Conservation (phyloP, 225 moss, liverwort and hornwort genomes). For the Asterella californica region DNA sequence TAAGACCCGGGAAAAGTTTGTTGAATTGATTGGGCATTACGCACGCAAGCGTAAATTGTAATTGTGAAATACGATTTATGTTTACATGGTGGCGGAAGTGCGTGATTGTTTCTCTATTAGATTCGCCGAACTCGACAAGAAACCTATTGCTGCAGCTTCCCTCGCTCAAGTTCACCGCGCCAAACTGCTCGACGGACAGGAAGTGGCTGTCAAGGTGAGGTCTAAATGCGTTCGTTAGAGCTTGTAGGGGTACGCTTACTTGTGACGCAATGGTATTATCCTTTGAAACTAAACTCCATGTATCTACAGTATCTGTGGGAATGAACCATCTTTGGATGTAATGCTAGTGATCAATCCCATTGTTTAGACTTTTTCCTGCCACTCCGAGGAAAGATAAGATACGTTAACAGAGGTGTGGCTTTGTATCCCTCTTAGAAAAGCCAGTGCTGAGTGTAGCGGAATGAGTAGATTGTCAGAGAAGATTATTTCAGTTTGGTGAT, state of each 20-base stretch:
- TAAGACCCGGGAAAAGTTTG: too few relatives aligned
- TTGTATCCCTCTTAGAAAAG: background rate
- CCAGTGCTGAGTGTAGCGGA: background rate
- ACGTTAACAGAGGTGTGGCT: too few relatives aligned
- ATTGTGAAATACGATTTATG: background rate
- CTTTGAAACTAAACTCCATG: background rate
- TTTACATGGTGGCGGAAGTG: background rate
- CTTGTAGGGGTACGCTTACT: background rate
- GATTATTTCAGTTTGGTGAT: too few relatives aligned
- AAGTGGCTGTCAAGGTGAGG: conserved; percentile 87
- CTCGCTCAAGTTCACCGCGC: conserved; percentile 95
- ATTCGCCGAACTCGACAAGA: conserved; percentile 65
- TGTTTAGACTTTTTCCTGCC: background rate
- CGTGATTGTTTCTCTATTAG: conserved; percentile 30
- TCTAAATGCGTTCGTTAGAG: background rate
- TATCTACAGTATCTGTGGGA: too few relatives aligned
- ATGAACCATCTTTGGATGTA: background rate
- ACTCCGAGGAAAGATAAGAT: too few relatives aligned
- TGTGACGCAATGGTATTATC: background rate
- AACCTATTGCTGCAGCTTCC: conserved; percentile 93
- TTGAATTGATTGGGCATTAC: background rate
- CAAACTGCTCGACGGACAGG: conserved; percentile 54
- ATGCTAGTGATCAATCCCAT: background rate
- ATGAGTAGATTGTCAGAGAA: background rate
- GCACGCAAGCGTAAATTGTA: background rate